A percentile compares a stretch with the other conserved stretches of the same genome.
These are phyloP conservation scores for Beauveria australis DNA, from an alignment of 2,329 filamentous ascomycete genomes.

Conservation along the genomic window DNA sequence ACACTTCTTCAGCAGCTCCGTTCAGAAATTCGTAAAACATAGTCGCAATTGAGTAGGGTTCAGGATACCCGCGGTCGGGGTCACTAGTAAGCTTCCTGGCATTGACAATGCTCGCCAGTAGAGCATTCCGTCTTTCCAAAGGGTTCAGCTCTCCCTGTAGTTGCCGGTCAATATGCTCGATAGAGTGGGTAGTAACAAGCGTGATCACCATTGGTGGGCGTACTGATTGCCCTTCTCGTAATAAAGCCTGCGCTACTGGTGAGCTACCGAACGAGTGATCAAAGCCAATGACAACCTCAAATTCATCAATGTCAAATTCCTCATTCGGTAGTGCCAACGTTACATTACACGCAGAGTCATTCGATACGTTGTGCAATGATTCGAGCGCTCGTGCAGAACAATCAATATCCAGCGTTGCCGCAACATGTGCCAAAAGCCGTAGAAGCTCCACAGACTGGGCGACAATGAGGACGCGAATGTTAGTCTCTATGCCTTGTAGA, in stretches of 20 bases:
- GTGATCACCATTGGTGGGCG: conserved; percentile 36
- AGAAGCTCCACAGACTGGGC: conserved; percentile 41
- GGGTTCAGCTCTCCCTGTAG: conserved; percentile 27
- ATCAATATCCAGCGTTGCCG: conserved; percentile 31
- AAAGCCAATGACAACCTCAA: conserved; percentile 46
- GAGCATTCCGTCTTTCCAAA: conserved; percentile 40
- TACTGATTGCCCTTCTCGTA: conserved; percentile 16
- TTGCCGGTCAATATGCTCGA: conserved; percentile 47
- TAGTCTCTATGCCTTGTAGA: conserved; percentile 34
- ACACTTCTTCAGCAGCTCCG: conserved; percentile 26
- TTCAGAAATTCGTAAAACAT: conserved; percentile 39
- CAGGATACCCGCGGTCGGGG: conserved; percentile 29
- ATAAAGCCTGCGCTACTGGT: conserved; percentile 16
- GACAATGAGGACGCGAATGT: conserved; percentile 45
- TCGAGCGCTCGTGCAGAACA: conserved; percentile 26
- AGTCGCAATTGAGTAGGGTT: conserved; percentile 39
- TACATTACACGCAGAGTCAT: conserved; percentile 29
- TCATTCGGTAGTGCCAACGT: conserved; percentile 35
- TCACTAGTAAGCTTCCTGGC: conserved; percentile 32
- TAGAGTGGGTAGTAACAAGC: conserved; percentile 41
- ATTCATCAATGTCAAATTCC: conserved; percentile 28
- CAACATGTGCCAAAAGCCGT: conserved; percentile 43
- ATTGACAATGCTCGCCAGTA: conserved; percentile 30
- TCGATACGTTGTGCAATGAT: conserved; percentile 20
- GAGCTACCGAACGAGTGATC: conserved; percentile 41